phyloP scores from a whole-genome alignment of 2,329 filamentous ascomycete species.

The Passalora sequoiae region DNA sequence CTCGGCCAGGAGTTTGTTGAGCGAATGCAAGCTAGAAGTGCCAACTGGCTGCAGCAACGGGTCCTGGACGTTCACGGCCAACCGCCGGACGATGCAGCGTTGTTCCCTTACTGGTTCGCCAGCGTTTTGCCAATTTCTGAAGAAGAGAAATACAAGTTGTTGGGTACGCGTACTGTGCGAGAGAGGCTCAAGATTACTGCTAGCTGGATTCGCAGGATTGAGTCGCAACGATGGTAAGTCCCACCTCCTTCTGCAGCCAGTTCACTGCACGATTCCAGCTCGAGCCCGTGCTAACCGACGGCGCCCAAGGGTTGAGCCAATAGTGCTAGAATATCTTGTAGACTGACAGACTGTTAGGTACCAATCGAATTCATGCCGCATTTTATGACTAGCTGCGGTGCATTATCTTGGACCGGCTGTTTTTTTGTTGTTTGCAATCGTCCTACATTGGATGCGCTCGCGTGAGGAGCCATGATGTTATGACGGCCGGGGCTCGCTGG shows the following conservation, averaged over 20 bases:
- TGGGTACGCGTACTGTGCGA: slow-evolving; percentile 69
- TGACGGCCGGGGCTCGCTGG: no score
- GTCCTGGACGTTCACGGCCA: slow-evolving; percentile 71
- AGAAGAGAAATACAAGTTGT: slow-evolving; percentile 70
- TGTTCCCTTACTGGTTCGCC: slow-evolving; percentile 88
- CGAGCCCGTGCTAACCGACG: slow-evolving; percentile 11
- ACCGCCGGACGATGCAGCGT: slow-evolving; percentile 67
- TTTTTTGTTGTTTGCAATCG: slow-evolving; percentile 27
- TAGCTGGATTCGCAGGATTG: slow-evolving; percentile 69
- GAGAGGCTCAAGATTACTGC: slow-evolving; percentile 79
- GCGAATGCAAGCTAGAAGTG: slow-evolving; percentile 63
- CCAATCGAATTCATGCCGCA: slow-evolving; percentile 37
- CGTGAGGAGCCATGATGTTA: slow-evolving; percentile 1
- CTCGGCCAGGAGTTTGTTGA: slow-evolving; percentile 62
- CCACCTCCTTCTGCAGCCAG: slow-evolving; percentile 8
- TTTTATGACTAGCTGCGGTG: slow-evolving; percentile 37
- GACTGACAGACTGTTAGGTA: slow-evolving; percentile 30
- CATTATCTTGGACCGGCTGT: slow-evolving; percentile 28
- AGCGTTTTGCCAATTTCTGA: slow-evolving; percentile 73
- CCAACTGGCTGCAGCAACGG: slow-evolving; percentile 68
- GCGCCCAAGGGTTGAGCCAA: slow-evolving; percentile 6
- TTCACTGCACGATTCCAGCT: slow-evolving; percentile 6
- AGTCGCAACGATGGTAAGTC: slow-evolving; percentile 65
- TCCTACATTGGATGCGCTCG: slow-evolving; percentile 22
- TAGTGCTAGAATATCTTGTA: background rate